A percentile compares a stretch with the other conserved stretches of the same genome.
Conservation (phyloP, 768 basidiomycete species). For the Nidula microcarpa region DNA sequence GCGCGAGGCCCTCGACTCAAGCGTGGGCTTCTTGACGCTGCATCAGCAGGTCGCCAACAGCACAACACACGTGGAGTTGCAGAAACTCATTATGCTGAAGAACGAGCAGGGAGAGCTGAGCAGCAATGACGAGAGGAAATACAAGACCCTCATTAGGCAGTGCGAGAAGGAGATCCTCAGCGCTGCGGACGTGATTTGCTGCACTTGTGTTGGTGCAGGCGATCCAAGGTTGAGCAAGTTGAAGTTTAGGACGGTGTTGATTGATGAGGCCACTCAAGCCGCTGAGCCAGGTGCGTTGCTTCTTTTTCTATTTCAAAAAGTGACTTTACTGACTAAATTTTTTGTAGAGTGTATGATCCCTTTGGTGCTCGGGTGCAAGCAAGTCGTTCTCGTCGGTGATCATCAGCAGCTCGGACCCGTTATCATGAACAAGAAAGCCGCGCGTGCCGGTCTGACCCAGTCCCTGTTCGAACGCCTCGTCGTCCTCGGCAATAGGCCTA, state of each 20-base stretch:
- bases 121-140: constrained; percentile 95
- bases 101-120: constrained; percentile 97
- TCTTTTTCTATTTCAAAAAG: not conserved
- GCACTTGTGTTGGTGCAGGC: constrained; percentile 96
- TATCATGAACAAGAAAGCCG: constrained; percentile 99
- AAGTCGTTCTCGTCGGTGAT: constrained; percentile 97
- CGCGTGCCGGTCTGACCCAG: constrained; percentile 96
- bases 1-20: constrained; percentile 96
- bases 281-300: constrained; percentile 79
- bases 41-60: constrained; percentile 98
- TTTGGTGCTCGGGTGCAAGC: constrained; percentile 95
- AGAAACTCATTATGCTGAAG: constrained; percentile 97
- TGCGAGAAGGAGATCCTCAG: constrained; percentile 97
- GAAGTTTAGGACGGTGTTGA: constrained; percentile 97
- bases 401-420: constrained; percentile 98
- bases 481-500: constrained; percentile 91
- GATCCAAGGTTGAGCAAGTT: constrained; percentile 95
- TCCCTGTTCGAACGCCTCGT: constrained; percentile 98
- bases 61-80: constrained; percentile 93
- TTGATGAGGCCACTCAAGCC: constrained; percentile 98
- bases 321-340: constrained; percentile 10
- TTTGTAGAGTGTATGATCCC: constrained; percentile 97
- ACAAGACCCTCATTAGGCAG: constrained; percentile 91
- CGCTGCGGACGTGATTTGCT: constrained; percentile 97
- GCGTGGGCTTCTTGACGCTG: constrained; percentile 87